phyloP scores from a whole-genome alignment of 768 basidiomycete genomes.

The Tulasnella sp. region DNA sequence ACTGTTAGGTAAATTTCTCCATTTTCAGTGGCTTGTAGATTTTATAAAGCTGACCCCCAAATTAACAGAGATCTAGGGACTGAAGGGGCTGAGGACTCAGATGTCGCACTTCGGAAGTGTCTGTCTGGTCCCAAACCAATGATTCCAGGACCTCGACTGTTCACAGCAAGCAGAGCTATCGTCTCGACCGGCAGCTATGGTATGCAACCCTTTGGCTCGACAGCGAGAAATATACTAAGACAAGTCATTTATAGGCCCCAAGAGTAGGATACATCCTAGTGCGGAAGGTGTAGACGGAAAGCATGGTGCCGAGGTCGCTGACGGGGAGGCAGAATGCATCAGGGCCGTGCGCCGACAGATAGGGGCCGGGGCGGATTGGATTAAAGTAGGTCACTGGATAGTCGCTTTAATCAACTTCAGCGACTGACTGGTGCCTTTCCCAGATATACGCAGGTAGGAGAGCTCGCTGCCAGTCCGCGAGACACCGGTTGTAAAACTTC shows the following conservation, averaged over 20 bases:
- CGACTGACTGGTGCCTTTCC: not conserved
- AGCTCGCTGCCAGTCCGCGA: not conserved
- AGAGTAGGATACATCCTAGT: constrained; percentile 51
- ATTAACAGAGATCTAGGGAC: constrained; percentile 63
- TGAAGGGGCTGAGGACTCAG: constrained; percentile 66
- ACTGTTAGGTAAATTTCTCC: constrained; percentile 54
- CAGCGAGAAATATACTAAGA: not conserved
- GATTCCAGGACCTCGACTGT: constrained; percentile 66
- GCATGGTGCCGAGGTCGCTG: constrained; percentile 60
- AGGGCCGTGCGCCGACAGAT: constrained; percentile 63
- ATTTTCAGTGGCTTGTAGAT: not conserved
- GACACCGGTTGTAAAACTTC: constrained; percentile 20
- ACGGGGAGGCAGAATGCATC: constrained; percentile 60
- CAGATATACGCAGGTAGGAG: constrained; percentile 53
- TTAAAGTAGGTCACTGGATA: constrained; percentile 52
- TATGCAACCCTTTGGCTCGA: constrained; percentile 37
- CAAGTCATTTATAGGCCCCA: constrained; percentile 52
- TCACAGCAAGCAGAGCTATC: constrained; percentile 62
- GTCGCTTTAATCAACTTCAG: not conserved
- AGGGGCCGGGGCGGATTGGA: constrained; percentile 69
- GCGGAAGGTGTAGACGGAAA: constrained; percentile 60
- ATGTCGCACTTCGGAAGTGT: constrained; percentile 61
- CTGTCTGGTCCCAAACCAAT: constrained; percentile 53
- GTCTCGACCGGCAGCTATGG: constrained; percentile 66
- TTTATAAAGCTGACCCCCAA: not conserved